Base-by-base conservation (phyloP, 768 basidiomycete genomes). In the Lyophyllum atratum region DNA sequence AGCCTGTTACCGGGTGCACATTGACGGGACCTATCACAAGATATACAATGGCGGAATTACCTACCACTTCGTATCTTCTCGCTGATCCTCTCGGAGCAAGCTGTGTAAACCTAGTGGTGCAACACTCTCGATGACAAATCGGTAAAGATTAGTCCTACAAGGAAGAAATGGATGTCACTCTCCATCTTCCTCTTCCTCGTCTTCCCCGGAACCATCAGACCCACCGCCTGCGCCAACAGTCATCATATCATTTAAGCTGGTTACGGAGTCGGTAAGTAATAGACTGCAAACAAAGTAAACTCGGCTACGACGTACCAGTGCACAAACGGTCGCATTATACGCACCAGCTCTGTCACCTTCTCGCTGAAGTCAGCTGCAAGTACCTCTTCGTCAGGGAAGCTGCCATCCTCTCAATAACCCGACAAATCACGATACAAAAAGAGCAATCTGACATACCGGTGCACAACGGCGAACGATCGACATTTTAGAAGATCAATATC, bases 401-500 rank as follows among this genome's bases (percentile, higher is more conserved):
- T 90, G 4, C 6, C 25, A 29, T 0, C 60, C 52, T 72, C 76
- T 28, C 15, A 74, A 70, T 50, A 21, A 15, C 58, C 24, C 49
- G n/a, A 37, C 40, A 19, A 43, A 21, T 25, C 19, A 47, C 44
- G 19, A 47, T 43, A 12, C 31, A 24, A 49, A 51, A 31, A 48
- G 17, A 47, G 17, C 25, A 31, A 12, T 43, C 25, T 11, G 28
- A 73, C 78, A 49, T 59, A 91, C 92, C 69, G 68, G 60, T 86
- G 80, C 0, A 80, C 68, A 2, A 95, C 92, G 2, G 81, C 86
- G 31, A 93, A 84, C 17, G 87, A 86, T 24, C 93, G 85, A 58
- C 91, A 88, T 71, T 92, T 92, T 59, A 99, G 74, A 49, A 98
- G 73, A 69, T 96, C 95, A 61, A 99, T 98, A 68, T 98, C 93